A percentile compares a stretch with the other conserved stretches of the same genome.
Conservation (phyloP, 441 rosid species). For the Gossypium davidsonii region DNA sequence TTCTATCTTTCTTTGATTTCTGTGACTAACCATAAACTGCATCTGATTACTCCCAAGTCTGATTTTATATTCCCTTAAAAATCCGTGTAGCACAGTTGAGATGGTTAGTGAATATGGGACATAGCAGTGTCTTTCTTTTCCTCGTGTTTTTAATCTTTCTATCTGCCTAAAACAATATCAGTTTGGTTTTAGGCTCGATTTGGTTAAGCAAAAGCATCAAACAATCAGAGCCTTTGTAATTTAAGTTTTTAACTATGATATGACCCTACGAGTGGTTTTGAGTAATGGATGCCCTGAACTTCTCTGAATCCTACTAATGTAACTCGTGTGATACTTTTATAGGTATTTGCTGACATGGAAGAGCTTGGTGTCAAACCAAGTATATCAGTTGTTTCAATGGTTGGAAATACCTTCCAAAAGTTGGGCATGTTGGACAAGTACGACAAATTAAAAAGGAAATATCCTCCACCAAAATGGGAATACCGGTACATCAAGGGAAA, state of each 20-base stretch:
- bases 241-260: background rate
- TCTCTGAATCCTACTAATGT: background rate
- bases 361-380: slow-evolving; percentile 78
- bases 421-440: slow-evolving; percentile 69
- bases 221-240: background rate
- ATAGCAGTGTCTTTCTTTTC: background rate
- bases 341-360: slow-evolving; percentile 98
- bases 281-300: background rate
- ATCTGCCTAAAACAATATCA: background rate
- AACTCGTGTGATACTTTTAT: background rate
- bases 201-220: background rate
- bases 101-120: background rate
- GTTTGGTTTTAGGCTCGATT: background rate
- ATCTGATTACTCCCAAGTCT: background rate
- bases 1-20: slow-evolving; percentile 4
- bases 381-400: slow-evolving; percentile 54
- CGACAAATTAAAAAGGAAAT: slow-evolving; percentile 58
- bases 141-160: background rate
- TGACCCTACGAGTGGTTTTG: background rate
- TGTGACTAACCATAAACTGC: background rate
- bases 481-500: slow-evolving; percentile 77
- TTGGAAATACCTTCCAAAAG: slow-evolving; percentile 66
- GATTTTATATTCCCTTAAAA: background rate
- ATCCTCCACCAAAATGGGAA: slow-evolving; percentile 81
- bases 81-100: background rate